phyloP scores from a whole-genome alignment of 2,329 filamentous ascomycete species.

The Neobulgaria alba region DNA sequence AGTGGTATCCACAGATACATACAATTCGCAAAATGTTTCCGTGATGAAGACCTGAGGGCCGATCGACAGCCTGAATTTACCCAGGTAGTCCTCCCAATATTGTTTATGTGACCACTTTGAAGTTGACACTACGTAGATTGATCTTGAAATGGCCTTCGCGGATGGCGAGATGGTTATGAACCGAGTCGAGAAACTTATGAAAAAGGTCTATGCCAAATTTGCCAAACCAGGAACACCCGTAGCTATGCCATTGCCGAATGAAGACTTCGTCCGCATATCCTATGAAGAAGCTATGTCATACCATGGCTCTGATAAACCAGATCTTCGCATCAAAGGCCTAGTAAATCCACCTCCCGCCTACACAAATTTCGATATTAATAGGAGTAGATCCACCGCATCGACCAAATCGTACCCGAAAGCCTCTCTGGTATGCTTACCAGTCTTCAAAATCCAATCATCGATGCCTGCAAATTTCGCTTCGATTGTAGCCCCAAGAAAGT shows the following conservation, averaged over 20 bases:
- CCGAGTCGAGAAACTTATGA: constrained; percentile 22
- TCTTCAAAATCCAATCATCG: constrained; percentile 60
- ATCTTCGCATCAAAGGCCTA: constrained; percentile 64
- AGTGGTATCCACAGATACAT: constrained; percentile 76
- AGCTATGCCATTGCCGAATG: constrained; percentile 3
- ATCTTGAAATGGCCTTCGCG: constrained; percentile 89
- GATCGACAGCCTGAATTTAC: constrained; percentile 97
- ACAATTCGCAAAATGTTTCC: constrained; percentile 90
- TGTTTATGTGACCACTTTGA: constrained; percentile 3
- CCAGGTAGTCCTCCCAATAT: constrained; percentile 48
- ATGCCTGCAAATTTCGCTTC: constrained; percentile 62
- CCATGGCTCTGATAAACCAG: constrained; percentile 90
- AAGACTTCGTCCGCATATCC: constrained; percentile 35
- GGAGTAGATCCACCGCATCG: constrained; percentile 55
- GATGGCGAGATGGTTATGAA: constrained; percentile 62
- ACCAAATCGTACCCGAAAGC: constrained; percentile 50
- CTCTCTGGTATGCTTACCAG: constrained; percentile 69
- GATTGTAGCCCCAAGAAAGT: constrained; percentile 43
- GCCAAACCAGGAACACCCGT: constrained; percentile 2
- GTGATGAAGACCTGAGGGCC: constrained; percentile 86
- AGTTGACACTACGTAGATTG: constrained; percentile 46
- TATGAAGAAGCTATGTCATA: constrained; percentile 71
- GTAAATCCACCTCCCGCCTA: constrained; percentile 34
- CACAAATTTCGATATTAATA: constrained; percentile 18
- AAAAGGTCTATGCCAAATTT: constrained; percentile 18